Evolutionary conservation across 2,329 filamentous ascomycete species (phyloP), one percentile per base, ranked within the genome.

Genomic region (Huntiella abstrusa): DNA sequence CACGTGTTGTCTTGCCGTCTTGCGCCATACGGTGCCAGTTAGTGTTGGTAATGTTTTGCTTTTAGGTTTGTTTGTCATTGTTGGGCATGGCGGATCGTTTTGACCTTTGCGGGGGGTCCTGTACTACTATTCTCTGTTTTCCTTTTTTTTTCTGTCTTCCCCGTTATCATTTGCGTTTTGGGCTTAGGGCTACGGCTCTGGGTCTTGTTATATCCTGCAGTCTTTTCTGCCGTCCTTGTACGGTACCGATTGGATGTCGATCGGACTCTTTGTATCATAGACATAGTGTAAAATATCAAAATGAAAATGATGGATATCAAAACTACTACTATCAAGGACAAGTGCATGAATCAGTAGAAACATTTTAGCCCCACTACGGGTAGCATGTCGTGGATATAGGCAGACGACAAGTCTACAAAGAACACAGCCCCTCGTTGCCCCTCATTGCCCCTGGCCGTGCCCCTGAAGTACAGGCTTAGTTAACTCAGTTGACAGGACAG

Each of bases 261-360:
- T 19, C 37, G 11, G 10, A 12, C 36, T 15, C 36, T 16, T 22
- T 49, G 47, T 49, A 49, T 28, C 47, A 49, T 49, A 49, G 47
- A 49, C 22, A 49, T 38, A 45, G 47, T 49, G 42, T 49, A 44
- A 49, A 41, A 45, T 43, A 45, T 41, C 19, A 49, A 49, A 49
- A 49, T 36, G 38, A 45, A 45, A n/a, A 36, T 36, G 15, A 36
- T 36, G 34, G 15, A 36, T 36, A 36, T 36, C 34, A 36, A 36
- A n/a, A 10, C 11, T 36, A 16, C 11, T 28, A 28, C 22, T 28
- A 28, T 28, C 6, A 28, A 28, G 10, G 22, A 28, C 22, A 28
- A 28, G 22, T 28, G 22, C 22, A 28, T 28, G 22, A 28, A 28
- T 28, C 22, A 28, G 8, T 28, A 28, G 22, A 28, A 28, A 28